Evolutionary conservation across 495 filamentous ascomycete species (phyloP), one percentile per base, ranked within the genome.

Genomic region (Staphylotrichum longicolle): DNA sequence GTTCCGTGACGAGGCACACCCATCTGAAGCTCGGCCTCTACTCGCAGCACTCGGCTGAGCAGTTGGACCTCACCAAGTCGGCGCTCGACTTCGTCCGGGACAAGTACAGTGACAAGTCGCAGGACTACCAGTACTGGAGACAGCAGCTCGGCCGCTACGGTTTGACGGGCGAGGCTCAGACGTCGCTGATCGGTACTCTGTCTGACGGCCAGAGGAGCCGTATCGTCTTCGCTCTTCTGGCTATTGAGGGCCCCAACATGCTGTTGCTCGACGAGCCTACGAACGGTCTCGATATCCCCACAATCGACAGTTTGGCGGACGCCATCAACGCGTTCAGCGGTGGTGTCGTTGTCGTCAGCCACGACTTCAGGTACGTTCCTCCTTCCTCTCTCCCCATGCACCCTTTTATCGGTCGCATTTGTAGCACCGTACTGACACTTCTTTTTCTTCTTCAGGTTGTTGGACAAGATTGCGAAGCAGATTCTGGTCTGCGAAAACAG

Each of bases 401-500:
- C 20, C 20, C 20, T 27, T 27, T 27, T 1, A 0, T 27, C 1
- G 1, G 20, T 27, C 20, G 20, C 20, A 27, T 27, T 27, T 27
- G 20, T 27, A 27, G 20, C 20, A 27, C 1, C 20, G 20, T 27
- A 27, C 20, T 27, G 20, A 27, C 20, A 27, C 1, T 27, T 27
- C 1, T 27, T 27, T 2, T n/a, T 12, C 41, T 48, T 35, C 5
- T 49, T 44, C 66, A 93, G 91, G 81, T 80, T 99, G 64, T 87
- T 99, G 62, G 94, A 99, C 83, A 98, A 96, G 83, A 99, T 99
- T 73, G 94, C 94, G 65, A 99, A 98, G 83, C 92, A 99, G 73
- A 99, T 99, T 77, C 85, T 98, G 75, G 94, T 99, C 41, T 99
- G 94, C 78, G 95, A 99, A 78, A 88, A 98, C 84, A 91, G 89